These are phyloP conservation scores for Coemansia sp. DNA, from an alignment of 192 early-diverging fungal genomes.

Conservation along the genomic window DNA sequence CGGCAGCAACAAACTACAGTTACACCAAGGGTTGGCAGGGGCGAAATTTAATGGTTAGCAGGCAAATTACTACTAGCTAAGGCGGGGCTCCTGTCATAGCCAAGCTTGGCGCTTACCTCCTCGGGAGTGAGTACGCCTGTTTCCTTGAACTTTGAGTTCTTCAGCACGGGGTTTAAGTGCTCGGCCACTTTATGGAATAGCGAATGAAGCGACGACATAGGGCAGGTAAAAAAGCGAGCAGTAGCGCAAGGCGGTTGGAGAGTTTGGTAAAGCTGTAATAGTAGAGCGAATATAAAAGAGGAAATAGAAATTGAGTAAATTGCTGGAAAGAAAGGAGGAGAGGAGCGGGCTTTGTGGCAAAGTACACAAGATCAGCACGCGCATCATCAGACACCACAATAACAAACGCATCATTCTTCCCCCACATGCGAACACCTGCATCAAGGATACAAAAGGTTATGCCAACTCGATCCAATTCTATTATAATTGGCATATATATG, in stretches of 20 bases:
- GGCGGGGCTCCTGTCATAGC: background rate
- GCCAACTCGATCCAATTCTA: no score
- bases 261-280: background rate
- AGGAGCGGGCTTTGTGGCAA: background rate
- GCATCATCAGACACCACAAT: slow-evolving; percentile 4
- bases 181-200: slow-evolving; percentile 79
- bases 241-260: no score
- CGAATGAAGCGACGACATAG: slow-evolving; percentile 64
- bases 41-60: background rate
- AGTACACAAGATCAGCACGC: background rate
- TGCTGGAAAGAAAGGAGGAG: background rate
- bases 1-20: slow-evolving; percentile 87
- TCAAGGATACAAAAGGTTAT: no score
- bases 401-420: background rate
- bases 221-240: background rate
- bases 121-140: slow-evolving; percentile 96
- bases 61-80: background rate
- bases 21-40: background rate
- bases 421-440: background rate
- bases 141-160: slow-evolving; percentile 94
- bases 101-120: slow-evolving; percentile 63
- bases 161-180: slow-evolving; percentile 92
- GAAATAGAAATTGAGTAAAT: background rate
- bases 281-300: background rate
- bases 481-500: no score